Percentiles rank a stretch among this genome's conserved stretches.
These are phyloP conservation scores for Exophiala mesophila DNA, from an alignment of 2,329 filamentous ascomycete genomes.

Conservation along the genomic window DNA sequence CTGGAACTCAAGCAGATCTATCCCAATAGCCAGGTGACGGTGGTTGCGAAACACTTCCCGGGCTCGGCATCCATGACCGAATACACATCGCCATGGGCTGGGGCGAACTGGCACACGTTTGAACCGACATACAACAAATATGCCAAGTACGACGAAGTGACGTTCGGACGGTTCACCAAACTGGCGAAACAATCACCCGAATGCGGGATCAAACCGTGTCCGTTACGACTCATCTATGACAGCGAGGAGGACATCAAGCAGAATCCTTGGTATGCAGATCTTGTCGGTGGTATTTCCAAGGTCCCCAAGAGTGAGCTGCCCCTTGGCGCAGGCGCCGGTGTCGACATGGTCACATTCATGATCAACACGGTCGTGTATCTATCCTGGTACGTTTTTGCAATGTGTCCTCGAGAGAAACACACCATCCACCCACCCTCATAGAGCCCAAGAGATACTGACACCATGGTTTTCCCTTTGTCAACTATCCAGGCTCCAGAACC, in stretches of 20 bases:
- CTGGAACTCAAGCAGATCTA: conserved; percentile 48
- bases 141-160: conserved; percentile 51
- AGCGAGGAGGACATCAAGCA: conserved; percentile 56
- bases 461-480: conserved; percentile 56
- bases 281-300: conserved; percentile 58
- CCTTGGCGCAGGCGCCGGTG: conserved; percentile 37
- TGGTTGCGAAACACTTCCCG: conserved; percentile 76
- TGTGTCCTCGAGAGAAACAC: no score
- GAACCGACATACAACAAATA: conserved; percentile 25
- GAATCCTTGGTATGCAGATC: conserved; percentile 67
- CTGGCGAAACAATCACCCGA: conserved; percentile 60
- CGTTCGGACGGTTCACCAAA: conserved; percentile 54
- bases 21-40: conserved; percentile 50
- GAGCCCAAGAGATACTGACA: no score
- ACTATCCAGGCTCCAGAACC: conserved; percentile 68
- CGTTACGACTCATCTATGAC: conserved; percentile 32
- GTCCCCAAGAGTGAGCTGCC: conserved; percentile 11
- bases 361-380: conserved; percentile 87
- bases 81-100: conserved; percentile 78
- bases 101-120: conserved; percentile 64
- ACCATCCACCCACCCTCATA: no score
- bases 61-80: conserved; percentile 72
- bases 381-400: conserved; percentile 77
- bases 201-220: conserved; percentile 59
- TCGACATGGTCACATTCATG: conserved; percentile 69